Percentiles rank a stretch among this genome's conserved stretches.
These are phyloP conservation scores for Zygosaccharomyces bisporus DNA, from an alignment of 805 yeast species.

Conservation along the genomic window DNA sequence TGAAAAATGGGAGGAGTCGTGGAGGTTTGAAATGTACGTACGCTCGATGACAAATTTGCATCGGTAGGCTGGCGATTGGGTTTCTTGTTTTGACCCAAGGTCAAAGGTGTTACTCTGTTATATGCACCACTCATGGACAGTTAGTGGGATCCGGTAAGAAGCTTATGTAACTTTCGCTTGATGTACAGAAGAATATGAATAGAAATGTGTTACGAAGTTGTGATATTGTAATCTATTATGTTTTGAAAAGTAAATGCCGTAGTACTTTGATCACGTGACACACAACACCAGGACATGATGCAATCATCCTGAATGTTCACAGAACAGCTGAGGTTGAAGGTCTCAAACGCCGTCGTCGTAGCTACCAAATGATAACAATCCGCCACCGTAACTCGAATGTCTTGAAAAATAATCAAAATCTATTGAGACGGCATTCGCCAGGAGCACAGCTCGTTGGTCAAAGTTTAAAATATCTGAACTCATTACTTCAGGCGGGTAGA, in stretches of 20 bases:
- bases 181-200: too few relatives aligned
- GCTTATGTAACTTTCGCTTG: neutral
- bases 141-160: neutral
- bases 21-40: neutral
- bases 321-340: neutral
- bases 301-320: neutral
- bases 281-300: neutral
- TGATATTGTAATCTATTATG: neutral
- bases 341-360: slow-evolving; percentile 23
- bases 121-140: slow-evolving; percentile 15
- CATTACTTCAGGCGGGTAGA: slow-evolving; percentile 42
- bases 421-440: slow-evolving; percentile 85
- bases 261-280: slow-evolving; percentile 1
- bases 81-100: slow-evolving; percentile 19
- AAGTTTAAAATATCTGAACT: slow-evolving; percentile 49
- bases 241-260: neutral
- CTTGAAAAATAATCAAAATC: slow-evolving; percentile 97
- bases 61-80: slow-evolving; percentile 2
- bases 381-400: slow-evolving; percentile 63
- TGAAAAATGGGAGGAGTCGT: slow-evolving; percentile 2
- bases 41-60: neutral
- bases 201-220: too few relatives aligned
- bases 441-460: slow-evolving; percentile 79
- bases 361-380: slow-evolving; percentile 30
- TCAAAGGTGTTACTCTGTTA: slow-evolving; percentile 29